These are phyloP conservation scores for Arxiozyma heterogenica DNA, from an alignment of 1,139 yeast genomes.

Conservation along the genomic window DNA sequence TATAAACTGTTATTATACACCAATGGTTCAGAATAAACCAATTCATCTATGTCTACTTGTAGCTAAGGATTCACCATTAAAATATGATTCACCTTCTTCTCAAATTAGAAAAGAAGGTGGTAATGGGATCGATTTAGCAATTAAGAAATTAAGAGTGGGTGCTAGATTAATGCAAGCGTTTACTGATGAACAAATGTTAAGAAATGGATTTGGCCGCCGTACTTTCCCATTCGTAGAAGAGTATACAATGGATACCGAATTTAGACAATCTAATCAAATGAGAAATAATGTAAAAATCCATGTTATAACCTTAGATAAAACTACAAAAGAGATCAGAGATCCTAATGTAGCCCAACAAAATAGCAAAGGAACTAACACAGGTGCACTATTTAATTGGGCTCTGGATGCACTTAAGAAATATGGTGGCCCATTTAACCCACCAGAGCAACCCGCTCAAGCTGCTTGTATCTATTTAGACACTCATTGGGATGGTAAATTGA, in stretches of 20 bases:
- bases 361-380: constrained; percentile 57
- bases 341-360: constrained; percentile 86
- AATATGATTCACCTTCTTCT: constrained; percentile 63
- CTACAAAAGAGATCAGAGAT: constrained; percentile 65
- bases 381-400: constrained; percentile 73
- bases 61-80: constrained; percentile 66
- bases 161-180: constrained; percentile 89
- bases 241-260: constrained; percentile 40
- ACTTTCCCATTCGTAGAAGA: constrained; percentile 76
- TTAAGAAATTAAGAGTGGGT: constrained; percentile 69
- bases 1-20: constrained; percentile 43
- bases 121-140: constrained; percentile 65
- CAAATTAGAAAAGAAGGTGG: constrained; percentile 46
- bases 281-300: constrained; percentile 72
- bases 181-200: constrained; percentile 83
- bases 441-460: constrained; percentile 53
- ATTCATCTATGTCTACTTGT: constrained; percentile 69
- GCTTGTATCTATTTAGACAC: constrained; percentile 81
- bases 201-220: constrained; percentile 71
- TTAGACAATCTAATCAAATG: constrained; percentile 31
- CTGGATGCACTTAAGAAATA: constrained; percentile 52
- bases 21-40: constrained; percentile 63
- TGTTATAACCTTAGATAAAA: constrained; percentile 54
- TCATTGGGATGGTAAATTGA: constrained; percentile 64
- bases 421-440: constrained; percentile 48